These are phyloP conservation scores for Neophaeococcomyces mojaviensis DNA, from an alignment of 2,329 filamentous ascomycete species.

Conservation along the genomic window DNA sequence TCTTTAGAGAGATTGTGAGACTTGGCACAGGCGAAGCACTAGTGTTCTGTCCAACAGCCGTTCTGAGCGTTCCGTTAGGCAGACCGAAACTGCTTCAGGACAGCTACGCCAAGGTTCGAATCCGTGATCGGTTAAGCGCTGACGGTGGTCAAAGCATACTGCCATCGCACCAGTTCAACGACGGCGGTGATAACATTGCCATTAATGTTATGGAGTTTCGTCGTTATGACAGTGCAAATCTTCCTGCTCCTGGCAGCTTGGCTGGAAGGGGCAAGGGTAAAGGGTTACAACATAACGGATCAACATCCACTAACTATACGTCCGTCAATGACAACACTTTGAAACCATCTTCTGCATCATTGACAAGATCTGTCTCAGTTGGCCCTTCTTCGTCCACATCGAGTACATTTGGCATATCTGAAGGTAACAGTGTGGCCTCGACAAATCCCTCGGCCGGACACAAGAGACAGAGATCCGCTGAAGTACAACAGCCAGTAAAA, in stretches of 20 bases:
- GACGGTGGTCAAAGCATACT: conserved; percentile 40
- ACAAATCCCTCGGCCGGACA: too few relatives aligned
- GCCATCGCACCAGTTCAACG: conserved; percentile 13
- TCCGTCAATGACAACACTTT: too few relatives aligned
- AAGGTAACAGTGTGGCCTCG: too few relatives aligned
- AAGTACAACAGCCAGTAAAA: neutral
- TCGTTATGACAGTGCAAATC: neutral
- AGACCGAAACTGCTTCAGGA: conserved; percentile 20
- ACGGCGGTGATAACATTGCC: neutral
- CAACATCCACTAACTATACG: too few relatives aligned
- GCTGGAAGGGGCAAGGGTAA: too few relatives aligned
- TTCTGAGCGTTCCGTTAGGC: conserved; percentile 25
- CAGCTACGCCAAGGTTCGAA: conserved; percentile 31
- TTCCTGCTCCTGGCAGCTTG: neutral
- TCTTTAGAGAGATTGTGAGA: conserved; percentile 42
- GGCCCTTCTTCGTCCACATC: too few relatives aligned
- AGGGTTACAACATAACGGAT: too few relatives aligned
- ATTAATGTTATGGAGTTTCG: neutral
- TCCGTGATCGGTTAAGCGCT: conserved; percentile 35
- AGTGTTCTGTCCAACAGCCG: conserved; percentile 41
- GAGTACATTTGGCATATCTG: too few relatives aligned
- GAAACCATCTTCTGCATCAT: too few relatives aligned
- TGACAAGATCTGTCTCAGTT: too few relatives aligned
- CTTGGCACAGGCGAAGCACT: conserved; percentile 44
- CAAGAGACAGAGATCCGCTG: too few relatives aligned